Conservation (phyloP, 2,329 filamentous ascomycete genomes). For the Apiospora hydei region DNA sequence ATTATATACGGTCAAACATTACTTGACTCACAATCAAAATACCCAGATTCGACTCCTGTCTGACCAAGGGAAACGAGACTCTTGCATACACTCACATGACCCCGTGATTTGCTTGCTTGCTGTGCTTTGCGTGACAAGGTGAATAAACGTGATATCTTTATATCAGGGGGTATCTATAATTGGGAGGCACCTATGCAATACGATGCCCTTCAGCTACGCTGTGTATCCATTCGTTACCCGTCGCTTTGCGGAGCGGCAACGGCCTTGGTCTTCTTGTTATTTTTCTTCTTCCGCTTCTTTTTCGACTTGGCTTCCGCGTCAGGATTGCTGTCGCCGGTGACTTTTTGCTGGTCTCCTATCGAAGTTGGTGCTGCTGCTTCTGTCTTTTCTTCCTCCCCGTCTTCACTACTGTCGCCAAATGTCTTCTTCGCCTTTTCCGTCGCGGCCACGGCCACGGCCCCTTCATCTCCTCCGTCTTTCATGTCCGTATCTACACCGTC, state of each 20-base stretch:
- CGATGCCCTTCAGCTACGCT: constrained; percentile 32
- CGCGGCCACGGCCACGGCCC: not conserved
- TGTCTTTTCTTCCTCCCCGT: not conserved
- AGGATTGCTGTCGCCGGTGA: not conserved
- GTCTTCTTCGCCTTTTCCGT: not conserved
- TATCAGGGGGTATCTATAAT: not conserved
- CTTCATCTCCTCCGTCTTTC: not conserved
- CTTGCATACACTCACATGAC: no score
- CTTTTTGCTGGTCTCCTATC: not conserved
- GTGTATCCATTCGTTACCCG: not conserved
- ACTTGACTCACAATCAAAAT: not conserved
- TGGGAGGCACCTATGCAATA: constrained; percentile 27
- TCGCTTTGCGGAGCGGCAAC: not conserved
- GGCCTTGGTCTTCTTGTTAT: constrained; percentile 19
- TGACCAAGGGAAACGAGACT: not conserved
- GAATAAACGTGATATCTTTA: not conserved
- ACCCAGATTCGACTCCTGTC: not conserved
- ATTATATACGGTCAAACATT: not conserved
- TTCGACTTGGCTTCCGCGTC: constrained; percentile 28
- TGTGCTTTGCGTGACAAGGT: not conserved
- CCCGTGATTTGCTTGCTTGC: not conserved
- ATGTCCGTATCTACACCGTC: not conserved
- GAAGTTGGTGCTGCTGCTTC: not conserved
- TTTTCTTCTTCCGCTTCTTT: constrained; percentile 41
- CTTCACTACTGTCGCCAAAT: not conserved